Percentiles rank a stretch among this genome's conserved stretches.
These are phyloP conservation scores for Trichoderma guizhouense DNA, from an alignment of 2,329 filamentous ascomycete genomes.

Conservation along the genomic window DNA sequence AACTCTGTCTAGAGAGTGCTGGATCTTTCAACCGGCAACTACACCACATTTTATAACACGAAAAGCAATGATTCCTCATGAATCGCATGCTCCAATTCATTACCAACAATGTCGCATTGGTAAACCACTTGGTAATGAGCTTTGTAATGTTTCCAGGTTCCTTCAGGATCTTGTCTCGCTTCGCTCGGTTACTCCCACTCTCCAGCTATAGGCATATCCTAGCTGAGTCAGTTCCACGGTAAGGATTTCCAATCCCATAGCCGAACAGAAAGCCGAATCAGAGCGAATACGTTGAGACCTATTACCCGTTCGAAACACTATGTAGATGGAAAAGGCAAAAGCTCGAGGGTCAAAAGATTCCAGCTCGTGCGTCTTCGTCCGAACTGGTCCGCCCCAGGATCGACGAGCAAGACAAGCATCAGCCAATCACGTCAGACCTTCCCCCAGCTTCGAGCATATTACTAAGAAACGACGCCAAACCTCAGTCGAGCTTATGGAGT, in stretches of 20 bases:
- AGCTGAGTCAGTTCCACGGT: neutral
- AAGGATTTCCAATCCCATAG: neutral
- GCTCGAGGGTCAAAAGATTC: neutral
- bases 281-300: neutral
- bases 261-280: neutral
- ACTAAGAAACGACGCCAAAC: neutral
- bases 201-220: neutral
- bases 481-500: neutral
- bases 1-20: neutral
- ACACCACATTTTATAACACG: neutral
- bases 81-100: neutral
- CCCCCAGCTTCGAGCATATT: neutral
- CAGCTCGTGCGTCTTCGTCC: neutral
- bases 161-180: neutral
- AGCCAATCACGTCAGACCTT: neutral
- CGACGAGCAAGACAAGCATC: neutral
- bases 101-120: neutral
- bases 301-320: neutral
- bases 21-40: neutral
- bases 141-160: neutral
- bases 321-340: neutral
- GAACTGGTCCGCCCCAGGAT: constrained; percentile 1
- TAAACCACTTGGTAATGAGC: neutral
- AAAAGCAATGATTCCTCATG: neutral
- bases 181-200: neutral